Conservation (phyloP, 2,329 filamentous ascomycete species). For the Myrmaecium sp. region DNA sequence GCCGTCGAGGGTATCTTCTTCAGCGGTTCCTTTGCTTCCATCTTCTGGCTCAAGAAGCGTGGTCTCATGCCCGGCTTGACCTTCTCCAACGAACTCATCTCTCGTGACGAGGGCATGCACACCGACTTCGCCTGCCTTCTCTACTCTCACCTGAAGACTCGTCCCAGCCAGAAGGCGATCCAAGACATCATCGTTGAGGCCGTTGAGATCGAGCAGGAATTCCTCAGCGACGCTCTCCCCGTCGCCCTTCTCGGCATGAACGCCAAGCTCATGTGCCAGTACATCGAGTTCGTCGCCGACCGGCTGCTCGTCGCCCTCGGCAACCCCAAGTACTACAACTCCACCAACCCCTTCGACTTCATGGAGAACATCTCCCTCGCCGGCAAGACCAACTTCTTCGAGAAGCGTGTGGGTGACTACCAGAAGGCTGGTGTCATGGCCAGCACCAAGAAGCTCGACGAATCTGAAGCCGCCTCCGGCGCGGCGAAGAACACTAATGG, state of each 20-base stretch:
- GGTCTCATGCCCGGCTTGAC: slow-evolving; percentile 96
- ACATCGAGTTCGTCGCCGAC: slow-evolving; percentile 98
- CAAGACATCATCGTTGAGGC: slow-evolving; percentile 85
- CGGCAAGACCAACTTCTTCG: slow-evolving; percentile 99
- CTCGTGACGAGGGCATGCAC: slow-evolving; percentile 96
- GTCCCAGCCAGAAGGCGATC: slow-evolving; percentile 66
- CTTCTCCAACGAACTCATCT: slow-evolving; percentile 99
- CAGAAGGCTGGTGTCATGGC: slow-evolving; percentile 99
- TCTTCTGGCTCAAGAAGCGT: slow-evolving; percentile 99
- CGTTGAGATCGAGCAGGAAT: slow-evolving; percentile 90
- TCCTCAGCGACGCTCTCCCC: slow-evolving; percentile 88
- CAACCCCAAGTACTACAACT: slow-evolving; percentile 85
- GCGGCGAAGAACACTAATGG: slow-evolving; percentile 35
- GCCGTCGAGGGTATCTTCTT: slow-evolving; percentile 99
- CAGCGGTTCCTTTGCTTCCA: slow-evolving; percentile 92
- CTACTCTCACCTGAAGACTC: slow-evolving; percentile 92
- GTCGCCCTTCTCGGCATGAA: slow-evolving; percentile 96
- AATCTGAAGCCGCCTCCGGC: slow-evolving; percentile 22
- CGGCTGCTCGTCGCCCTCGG: slow-evolving; percentile 83
- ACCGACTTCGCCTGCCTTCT: slow-evolving; percentile 97
- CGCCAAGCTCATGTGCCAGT: slow-evolving; percentile 92
- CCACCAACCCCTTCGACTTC: slow-evolving; percentile 96
- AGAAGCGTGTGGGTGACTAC: slow-evolving; percentile 99
- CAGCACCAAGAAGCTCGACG: slow-evolving; percentile 59
- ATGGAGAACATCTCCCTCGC: slow-evolving; percentile 99